These are phyloP conservation scores for Xylariaceae sp. DNA, from an alignment of 2,329 filamentous ascomycete genomes.

Conservation along the genomic window DNA sequence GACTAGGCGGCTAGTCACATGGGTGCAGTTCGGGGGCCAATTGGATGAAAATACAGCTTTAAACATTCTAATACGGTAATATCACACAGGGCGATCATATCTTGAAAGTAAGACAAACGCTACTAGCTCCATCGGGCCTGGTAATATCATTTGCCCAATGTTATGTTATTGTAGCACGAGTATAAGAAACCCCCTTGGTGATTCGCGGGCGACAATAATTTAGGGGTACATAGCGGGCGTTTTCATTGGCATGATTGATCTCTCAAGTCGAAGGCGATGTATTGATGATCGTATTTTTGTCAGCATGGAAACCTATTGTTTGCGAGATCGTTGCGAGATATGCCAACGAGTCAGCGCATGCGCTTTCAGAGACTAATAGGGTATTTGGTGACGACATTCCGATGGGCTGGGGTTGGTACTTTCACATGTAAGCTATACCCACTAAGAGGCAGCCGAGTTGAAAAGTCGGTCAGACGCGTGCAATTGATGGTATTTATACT, in stretches of 20 bases:
- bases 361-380: too few relatives aligned
- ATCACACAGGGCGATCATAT: constrained; percentile 13
- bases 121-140: not conserved
- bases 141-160: constrained; percentile 4
- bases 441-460: not conserved
- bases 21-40: constrained; percentile 1
- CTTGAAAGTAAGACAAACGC: not conserved
- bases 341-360: too few relatives aligned
- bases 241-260: not conserved
- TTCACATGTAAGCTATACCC: too few relatives aligned
- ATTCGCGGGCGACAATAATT: not conserved
- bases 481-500: constrained; percentile 16
- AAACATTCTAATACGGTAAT: constrained; percentile 4
- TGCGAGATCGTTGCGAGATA: too few relatives aligned
- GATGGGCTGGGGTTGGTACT: too few relatives aligned
- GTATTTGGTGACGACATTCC: too few relatives aligned
- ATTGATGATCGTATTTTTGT: too few relatives aligned
- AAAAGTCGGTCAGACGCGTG: constrained; percentile 23
- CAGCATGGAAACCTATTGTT: too few relatives aligned
- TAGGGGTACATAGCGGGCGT: not conserved
- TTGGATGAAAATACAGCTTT: not conserved
- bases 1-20: constrained; percentile 3
- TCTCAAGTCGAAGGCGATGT: too few relatives aligned
- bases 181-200: constrained; percentile 3
- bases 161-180: constrained; percentile 16